These are phyloP conservation scores for Lavandula angustifolia DNA, from an alignment of 257 asterid genomes.

Conservation along the genomic window DNA sequence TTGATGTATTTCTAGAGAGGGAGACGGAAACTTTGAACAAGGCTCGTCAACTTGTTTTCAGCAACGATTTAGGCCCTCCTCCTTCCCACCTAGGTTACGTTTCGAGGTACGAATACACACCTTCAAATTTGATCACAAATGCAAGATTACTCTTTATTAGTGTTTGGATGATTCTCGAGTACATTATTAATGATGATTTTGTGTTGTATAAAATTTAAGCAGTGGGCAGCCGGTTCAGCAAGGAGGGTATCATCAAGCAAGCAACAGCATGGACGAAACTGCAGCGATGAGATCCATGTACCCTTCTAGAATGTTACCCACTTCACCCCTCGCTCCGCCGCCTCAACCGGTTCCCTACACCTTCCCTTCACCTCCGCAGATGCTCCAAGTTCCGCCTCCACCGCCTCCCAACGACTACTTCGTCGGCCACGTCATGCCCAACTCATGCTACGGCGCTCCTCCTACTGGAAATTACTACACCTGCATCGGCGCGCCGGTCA, in stretches of 20 bases:
- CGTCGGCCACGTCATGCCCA: constrained; percentile 60
- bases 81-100: constrained; percentile 56
- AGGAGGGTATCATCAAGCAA: constrained; percentile 54
- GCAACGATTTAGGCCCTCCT: constrained; percentile 64
- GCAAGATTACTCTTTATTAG: no score
- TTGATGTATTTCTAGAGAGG: constrained; percentile 57
- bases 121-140: neutral
- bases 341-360: constrained; percentile 37
- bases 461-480: constrained; percentile 46
- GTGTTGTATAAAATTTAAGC: neutral
- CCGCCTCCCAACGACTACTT: constrained; percentile 53
- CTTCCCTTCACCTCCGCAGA: constrained; percentile 52
- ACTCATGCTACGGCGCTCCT: constrained; percentile 28
- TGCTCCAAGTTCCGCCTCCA: constrained; percentile 42
- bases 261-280: constrained; percentile 38
- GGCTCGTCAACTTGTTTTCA: constrained; percentile 90
- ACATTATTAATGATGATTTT: neutral
- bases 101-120: constrained; percentile 34
- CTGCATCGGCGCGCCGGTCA: constrained; percentile 80
- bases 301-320: constrained; percentile 56
- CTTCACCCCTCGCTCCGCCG: constrained; percentile 42
- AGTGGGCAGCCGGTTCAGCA: constrained; percentile 61
- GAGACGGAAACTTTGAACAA: constrained; percentile 94
- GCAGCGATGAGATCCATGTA: constrained; percentile 50
- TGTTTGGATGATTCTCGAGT: neutral